Evolutionary conservation across 2,329 filamentous ascomycete species (phyloP).

Genomic region (Paracoccidioides brasiliensis): DNA sequence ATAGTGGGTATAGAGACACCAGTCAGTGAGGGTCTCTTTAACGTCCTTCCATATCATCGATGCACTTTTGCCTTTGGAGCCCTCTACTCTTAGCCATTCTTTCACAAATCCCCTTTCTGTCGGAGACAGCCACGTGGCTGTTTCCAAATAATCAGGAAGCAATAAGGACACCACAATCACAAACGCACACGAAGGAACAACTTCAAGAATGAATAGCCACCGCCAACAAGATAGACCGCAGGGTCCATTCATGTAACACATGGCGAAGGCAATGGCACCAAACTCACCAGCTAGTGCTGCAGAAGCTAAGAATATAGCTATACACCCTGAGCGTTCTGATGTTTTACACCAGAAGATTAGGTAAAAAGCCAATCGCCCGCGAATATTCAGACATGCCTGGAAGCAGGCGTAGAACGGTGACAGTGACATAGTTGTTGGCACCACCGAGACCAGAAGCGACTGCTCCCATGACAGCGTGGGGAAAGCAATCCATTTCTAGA

Average conservation of each 20-base stretch:
- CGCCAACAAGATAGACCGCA: constrained; percentile 30
- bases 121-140: constrained; percentile 32
- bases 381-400: constrained; percentile 40
- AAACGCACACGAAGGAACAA: constrained; percentile 25
- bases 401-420: constrained; percentile 36
- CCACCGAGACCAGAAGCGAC: constrained; percentile 38
- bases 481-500: constrained; percentile 37
- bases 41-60: constrained; percentile 38
- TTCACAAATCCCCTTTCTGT: constrained; percentile 33
- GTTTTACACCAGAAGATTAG: constrained; percentile 44
- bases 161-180: constrained; percentile 33
- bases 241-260: constrained; percentile 28
- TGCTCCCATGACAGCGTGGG: constrained; percentile 38
- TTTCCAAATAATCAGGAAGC: constrained; percentile 39
- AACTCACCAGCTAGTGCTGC: constrained; percentile 43
- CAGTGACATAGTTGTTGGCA: constrained; percentile 28
- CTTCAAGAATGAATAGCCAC: constrained; percentile 38
- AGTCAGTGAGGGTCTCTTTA: constrained; percentile 36
- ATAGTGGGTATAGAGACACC: constrained; percentile 41
- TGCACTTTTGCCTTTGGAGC: constrained; percentile 20
- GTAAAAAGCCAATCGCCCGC: constrained; percentile 35
- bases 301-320: constrained; percentile 42
- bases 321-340: constrained; percentile 44
- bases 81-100: constrained; percentile 31
- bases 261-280: constrained; percentile 42